phyloP scores from a whole-genome alignment of 768 basidiomycete genomes.

The Leucocoprinus birnbaumii region DNA sequence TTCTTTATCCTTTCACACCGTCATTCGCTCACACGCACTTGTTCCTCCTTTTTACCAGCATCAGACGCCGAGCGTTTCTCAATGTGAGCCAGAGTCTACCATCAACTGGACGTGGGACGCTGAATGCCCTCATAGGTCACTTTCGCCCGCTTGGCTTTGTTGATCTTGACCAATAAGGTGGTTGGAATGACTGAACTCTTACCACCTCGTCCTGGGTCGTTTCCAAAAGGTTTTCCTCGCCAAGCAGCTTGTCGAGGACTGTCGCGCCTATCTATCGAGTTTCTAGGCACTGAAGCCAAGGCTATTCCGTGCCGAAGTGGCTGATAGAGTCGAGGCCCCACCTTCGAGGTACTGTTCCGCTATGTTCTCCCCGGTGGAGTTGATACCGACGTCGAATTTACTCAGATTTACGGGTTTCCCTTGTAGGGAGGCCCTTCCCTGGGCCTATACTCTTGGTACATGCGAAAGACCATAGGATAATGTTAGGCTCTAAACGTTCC shows the following conservation, averaged over 20 bases:
- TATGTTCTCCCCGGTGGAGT: background rate
- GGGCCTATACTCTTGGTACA: too few species aligned
- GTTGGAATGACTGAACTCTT: background rate
- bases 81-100: background rate
- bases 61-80: background rate
- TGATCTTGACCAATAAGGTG: conserved; percentile 1
- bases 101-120: conserved; percentile 7
- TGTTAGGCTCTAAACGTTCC: background rate
- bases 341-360: background rate
- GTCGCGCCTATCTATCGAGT: background rate
- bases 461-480: background rate
- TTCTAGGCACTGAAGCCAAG: background rate
- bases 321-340: background rate
- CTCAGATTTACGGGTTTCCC: background rate
- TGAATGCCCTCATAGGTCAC: background rate
- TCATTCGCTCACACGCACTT: conserved; percentile 1
- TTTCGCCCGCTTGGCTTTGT: background rate
- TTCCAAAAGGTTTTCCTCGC: background rate
- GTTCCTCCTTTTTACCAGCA: background rate
- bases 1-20: background rate
- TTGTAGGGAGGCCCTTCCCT: background rate
- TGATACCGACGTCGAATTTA: conserved; percentile 2
- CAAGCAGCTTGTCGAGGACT: too few species aligned
- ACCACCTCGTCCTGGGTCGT: background rate
- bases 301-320: background rate